Evolutionary conservation across 345 rosid species (phyloP), one percentile per base, ranked within the genome.

Genomic region (Populus pruinosa): DNA sequence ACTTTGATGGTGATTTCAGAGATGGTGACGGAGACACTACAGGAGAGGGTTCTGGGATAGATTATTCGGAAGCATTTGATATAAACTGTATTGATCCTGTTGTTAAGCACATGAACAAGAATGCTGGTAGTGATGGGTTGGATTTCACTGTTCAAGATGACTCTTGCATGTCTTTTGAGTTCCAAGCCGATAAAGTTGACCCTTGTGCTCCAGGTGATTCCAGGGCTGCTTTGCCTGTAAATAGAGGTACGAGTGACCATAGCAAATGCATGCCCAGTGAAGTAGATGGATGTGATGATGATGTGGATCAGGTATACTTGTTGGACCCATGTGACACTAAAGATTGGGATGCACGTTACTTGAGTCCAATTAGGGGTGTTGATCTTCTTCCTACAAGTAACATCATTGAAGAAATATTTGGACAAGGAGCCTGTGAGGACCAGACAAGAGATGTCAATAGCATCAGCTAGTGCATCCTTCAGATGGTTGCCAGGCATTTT

Each of bases 331-430:
- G 83, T 80, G 86, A 85, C 73, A 68, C 75, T 20, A 88, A 84
- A 83, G 75, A 72, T 55, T 86, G 91, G 89, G 88, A 83, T 71
- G 79, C 77, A 8, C 76, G 80, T 59, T 85, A 76, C 74, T 7
- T 81, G 25, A 73, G 84, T 78, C 81, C 88, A 6, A 77, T 49
- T 31, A 81, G 78, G 61, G 89, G 86, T 38, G 83, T 87, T 21
- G 88, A 88, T 75, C 79, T 90, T 68, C 85, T 86, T 69, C 92
- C 91, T 18, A 88, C 87, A 0, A 68, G 80, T 68, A 88, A 86
- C 82, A 85, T 90, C 53, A 87, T 90, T 67, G 91, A 91, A 64
- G 97, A 87, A 85, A 87, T 89, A 61, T 86, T 87, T 71, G 90
- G 92, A 47, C 84, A 82, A 69, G 86, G 80, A 66, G 67, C 88